Evolutionary conservation across 140 eudicot species (phyloP).

Genomic region (Cichorium intybus): DNA sequence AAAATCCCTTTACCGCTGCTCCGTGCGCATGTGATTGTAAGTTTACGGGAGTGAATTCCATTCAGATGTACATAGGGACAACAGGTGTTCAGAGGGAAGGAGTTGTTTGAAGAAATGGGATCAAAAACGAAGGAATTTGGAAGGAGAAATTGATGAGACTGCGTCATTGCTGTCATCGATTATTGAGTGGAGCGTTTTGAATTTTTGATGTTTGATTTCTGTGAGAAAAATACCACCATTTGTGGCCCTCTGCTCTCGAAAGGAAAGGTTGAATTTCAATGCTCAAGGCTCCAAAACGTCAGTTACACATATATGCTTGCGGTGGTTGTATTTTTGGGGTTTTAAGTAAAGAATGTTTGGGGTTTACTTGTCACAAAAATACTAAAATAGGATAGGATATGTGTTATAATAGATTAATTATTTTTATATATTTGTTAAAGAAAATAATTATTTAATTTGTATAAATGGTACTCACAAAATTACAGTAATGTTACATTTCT

Average conservation of each 20-base stretch:
- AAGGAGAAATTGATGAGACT: slow-evolving; percentile 9
- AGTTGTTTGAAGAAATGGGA: slow-evolving; percentile 22
- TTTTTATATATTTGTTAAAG: not conserved
- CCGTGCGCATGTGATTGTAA: slow-evolving; percentile 27
- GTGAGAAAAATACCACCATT: slow-evolving; percentile 9
- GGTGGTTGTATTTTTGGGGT: slow-evolving; percentile 12
- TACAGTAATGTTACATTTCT: too few species aligned
- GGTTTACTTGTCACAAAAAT: not conserved
- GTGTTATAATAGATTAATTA: not conserved
- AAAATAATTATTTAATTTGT: not conserved
- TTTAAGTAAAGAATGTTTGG: not conserved
- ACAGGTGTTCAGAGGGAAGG: not conserved
- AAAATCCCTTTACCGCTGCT: slow-evolving; percentile 7
- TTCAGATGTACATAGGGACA: slow-evolving; percentile 5
- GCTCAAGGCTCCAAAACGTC: slow-evolving; percentile 10
- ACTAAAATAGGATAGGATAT: not conserved
- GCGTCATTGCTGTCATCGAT: not conserved
- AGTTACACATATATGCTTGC: slow-evolving; percentile 8
- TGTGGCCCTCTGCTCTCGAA: slow-evolving; percentile 21
- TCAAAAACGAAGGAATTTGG: not conserved
- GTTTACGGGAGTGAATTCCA: slow-evolving; percentile 1
- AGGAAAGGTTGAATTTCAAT: slow-evolving; percentile 15
- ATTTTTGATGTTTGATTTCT: slow-evolving; percentile 2
- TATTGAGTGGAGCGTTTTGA: slow-evolving; percentile 17
- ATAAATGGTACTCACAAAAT: too few species aligned